A percentile compares a stretch with the other conserved stretches of the same genome.
phyloP scores from a whole-genome alignment of 2,329 filamentous ascomycete genomes.

The Pyrenochaeta sp. region DNA sequence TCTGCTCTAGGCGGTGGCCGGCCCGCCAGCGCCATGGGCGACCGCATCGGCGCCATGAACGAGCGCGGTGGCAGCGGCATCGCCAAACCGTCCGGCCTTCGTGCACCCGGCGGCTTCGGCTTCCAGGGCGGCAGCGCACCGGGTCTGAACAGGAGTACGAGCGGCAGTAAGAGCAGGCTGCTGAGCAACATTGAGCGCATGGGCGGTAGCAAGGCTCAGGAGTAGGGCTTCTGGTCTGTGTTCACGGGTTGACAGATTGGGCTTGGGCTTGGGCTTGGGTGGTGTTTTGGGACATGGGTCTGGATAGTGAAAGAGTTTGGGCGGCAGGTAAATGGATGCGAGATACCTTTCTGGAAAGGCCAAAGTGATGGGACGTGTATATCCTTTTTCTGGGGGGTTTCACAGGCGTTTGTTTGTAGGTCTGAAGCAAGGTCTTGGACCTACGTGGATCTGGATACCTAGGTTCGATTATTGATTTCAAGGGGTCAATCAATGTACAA shows the following conservation, averaged over 20 bases:
- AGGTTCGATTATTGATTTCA: too few species aligned
- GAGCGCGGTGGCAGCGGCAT: conserved; percentile 24
- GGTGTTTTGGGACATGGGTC: not conserved
- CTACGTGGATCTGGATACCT: too few species aligned
- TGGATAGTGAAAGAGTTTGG: too few species aligned
- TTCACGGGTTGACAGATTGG: not conserved
- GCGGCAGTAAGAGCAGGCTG: conserved; percentile 69
- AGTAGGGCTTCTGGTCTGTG: conserved; percentile 19
- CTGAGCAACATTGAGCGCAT: conserved; percentile 89
- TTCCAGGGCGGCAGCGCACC: conserved; percentile 36
- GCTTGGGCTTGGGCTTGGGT: not conserved
- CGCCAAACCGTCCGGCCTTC: conserved; percentile 63
- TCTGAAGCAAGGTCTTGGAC: too few species aligned
- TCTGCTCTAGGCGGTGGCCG: conserved; percentile 35
- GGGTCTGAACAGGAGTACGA: conserved; percentile 43
- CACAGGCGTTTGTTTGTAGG: too few species aligned
- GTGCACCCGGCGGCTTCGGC: conserved; percentile 61
- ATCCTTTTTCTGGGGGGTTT: too few species aligned
- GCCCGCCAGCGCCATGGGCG: conserved; percentile 34
- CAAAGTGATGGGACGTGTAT: too few species aligned
- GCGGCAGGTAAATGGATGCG: too few species aligned
- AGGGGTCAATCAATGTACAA: too few species aligned
- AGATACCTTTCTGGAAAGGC: too few species aligned
- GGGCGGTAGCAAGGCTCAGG: conserved; percentile 61
- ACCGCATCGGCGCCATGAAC: conserved; percentile 26